These are phyloP conservation scores for Jaapia argillacea DNA, from an alignment of 768 basidiomycete species.

Conservation along the genomic window DNA sequence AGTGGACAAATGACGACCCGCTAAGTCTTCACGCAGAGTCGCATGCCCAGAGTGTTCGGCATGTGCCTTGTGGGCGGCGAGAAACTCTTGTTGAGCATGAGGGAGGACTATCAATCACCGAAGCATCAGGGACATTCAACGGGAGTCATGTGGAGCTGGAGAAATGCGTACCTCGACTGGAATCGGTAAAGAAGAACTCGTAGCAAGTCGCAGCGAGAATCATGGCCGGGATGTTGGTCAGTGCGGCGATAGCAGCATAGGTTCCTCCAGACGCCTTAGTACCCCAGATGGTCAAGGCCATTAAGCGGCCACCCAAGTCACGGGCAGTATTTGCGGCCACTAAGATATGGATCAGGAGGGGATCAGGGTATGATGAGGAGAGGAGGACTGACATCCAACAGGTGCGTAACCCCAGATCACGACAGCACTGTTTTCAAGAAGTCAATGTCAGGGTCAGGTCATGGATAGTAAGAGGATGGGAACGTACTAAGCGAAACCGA, in stretches of 20 bases:
- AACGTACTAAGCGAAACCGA: conserved; percentile 16
- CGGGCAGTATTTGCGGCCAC: conserved; percentile 19
- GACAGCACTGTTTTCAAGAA: conserved; percentile 5
- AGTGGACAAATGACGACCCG: too few species aligned
- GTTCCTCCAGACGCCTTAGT: conserved; percentile 15
- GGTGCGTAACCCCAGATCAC: conserved; percentile 17
- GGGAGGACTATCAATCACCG: conserved; percentile 4
- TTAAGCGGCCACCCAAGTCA: conserved; percentile 18
- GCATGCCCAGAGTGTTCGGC: too few species aligned
- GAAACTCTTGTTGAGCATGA: conserved; percentile 1
- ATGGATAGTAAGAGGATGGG: background rate
- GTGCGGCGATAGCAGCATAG: conserved; percentile 21
- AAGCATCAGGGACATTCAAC: background rate
- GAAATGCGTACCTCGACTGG: conserved; percentile 13
- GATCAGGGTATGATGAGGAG: background rate
- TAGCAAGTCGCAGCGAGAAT: conserved; percentile 16
- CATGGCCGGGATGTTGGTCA: conserved; percentile 20
- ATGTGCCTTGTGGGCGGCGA: conserved; percentile 6
- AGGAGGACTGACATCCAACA: conserved; percentile 12
- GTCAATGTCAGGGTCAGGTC: background rate
- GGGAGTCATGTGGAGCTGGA: background rate
- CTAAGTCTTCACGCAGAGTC: too few species aligned
- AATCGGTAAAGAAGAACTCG: conserved; percentile 17
- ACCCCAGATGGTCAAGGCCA: conserved; percentile 18
- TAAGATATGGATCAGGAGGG: conserved; percentile 2